A percentile compares a stretch with the other conserved stretches of the same genome.
Evolutionary conservation across 2,329 filamentous ascomycete species (phyloP).

Genomic region (Pezicula carpinea): DNA sequence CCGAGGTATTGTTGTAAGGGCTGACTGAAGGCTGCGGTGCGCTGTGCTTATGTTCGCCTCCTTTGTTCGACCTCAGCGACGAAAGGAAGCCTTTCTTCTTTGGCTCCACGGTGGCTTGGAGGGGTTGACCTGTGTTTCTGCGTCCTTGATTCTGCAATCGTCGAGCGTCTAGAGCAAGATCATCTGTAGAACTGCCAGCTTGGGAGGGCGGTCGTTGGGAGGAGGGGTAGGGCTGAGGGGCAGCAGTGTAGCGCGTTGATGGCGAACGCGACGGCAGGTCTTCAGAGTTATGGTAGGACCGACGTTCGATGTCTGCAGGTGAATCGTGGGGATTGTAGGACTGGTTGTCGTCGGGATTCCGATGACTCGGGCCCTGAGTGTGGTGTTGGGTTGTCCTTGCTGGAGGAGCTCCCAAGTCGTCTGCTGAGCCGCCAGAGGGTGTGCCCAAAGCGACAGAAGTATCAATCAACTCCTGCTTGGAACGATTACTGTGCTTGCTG

Average conservation of each 20-base stretch:
- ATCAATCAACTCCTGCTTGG: conserved; percentile 28
- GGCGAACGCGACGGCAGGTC: conserved; percentile 21
- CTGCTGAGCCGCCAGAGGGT: conserved; percentile 8
- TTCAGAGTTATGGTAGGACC: conserved; percentile 15
- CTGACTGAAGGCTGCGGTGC: conserved; percentile 9
- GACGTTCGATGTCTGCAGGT: conserved; percentile 10
- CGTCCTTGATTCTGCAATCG: conserved; percentile 13
- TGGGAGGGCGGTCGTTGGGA: conserved; percentile 4
- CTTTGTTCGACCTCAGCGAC: conserved; percentile 24
- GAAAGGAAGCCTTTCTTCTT: conserved; percentile 28
- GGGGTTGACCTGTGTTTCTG: neutral
- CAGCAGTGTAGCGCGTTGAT: conserved; percentile 20
- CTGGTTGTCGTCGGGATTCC: conserved; percentile 9
- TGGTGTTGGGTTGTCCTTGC: conserved; percentile 12
- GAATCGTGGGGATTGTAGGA: conserved; percentile 9
- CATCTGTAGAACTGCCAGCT: conserved; percentile 21
- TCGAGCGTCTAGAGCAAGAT: conserved; percentile 19
- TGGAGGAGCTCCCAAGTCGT: conserved; percentile 1
- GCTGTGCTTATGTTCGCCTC: conserved; percentile 23
- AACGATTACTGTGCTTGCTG: conserved; percentile 28
- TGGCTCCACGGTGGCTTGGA: conserved; percentile 14
- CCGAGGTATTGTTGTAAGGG: conserved; percentile 43
- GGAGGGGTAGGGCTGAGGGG: conserved; percentile 15
- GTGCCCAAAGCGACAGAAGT: conserved; percentile 6
- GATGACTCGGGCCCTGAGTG: neutral